Base-by-base conservation (phyloP, 1,284 basidiomycete genomes). In the Sanghuangporus sanghuang region DNA sequence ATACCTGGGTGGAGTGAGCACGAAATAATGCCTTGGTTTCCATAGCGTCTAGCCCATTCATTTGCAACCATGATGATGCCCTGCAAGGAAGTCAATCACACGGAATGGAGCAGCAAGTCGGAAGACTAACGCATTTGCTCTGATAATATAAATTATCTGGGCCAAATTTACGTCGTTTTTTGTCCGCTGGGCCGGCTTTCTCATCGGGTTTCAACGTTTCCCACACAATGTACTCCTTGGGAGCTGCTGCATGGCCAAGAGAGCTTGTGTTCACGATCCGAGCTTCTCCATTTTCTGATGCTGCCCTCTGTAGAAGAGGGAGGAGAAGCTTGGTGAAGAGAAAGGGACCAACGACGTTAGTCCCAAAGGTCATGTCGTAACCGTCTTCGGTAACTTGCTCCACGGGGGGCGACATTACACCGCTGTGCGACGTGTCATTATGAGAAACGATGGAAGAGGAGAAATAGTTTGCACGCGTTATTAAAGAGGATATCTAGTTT, bases 271-370 rank as follows among this genome's bases (percentile, higher is more conserved):
- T 66, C 60, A 82, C 70, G 39, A 84, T 70, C 11, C 81, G 74
- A 5, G 74, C 69, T 3, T 75, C 74, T 9, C 73, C 63, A 23
- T 67, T 61, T 3, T 57, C 54, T 40, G 68, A 58, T 2, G 74
- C 67, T 6, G 72, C 71, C 0, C 66, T 66, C 7, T 72, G 67
- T 0, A 82, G 73, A 0, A 72, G 64, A 0, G 80, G 79, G 1
- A 81, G 66, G 21, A 82, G 74, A 8, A 73, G 69, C 8, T 68
- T 68, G n/a, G 80, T 77, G 52, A 81, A 70, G 27, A 73, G 74
- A 59, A 76, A 77, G 67, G 73, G 74, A 2, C 71, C 71, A 53
- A 62, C 48, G n/a, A 57, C 56, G 36, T 63, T 63, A 23, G 65
- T 63, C 23, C 62, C 62, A 40, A 66, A 66, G 32, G 49, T 50